Conservation (phyloP, 2,329 filamentous ascomycete genomes). For the Orbilia brochopaga region DNA sequence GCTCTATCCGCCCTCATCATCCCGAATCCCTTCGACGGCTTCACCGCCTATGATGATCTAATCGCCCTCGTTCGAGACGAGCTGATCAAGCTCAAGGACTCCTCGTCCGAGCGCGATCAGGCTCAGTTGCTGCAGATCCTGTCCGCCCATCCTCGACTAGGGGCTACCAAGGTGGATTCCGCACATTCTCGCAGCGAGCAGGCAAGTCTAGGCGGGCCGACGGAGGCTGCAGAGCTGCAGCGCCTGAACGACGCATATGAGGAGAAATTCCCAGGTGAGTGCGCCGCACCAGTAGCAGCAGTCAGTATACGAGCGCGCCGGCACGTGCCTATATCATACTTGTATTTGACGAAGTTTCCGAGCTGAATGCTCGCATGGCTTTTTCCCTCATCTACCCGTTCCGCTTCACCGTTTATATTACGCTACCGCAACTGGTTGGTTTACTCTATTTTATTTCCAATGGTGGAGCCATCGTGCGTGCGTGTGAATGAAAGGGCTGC, state of each 20-base stretch:
- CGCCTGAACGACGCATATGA: slow-evolving; percentile 55
- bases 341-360: too few relatives aligned
- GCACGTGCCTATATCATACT: too few relatives aligned
- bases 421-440: not conserved
- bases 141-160: slow-evolving; percentile 54
- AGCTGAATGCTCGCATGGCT: too few relatives aligned
- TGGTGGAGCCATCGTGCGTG: not conserved
- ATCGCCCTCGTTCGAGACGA: slow-evolving; percentile 52
- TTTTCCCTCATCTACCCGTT: too few relatives aligned
- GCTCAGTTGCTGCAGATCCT: slow-evolving; percentile 54
- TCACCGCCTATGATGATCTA: slow-evolving; percentile 52
- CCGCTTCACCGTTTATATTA: not conserved
- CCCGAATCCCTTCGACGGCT: slow-evolving; percentile 51
- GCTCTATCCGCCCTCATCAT: slow-evolving; percentile 53
- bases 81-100: slow-evolving; percentile 52
- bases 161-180: slow-evolving; percentile 54
- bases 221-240: slow-evolving; percentile 53
- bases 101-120: slow-evolving; percentile 51
- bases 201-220: slow-evolving; percentile 51
- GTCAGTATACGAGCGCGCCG: not conserved
- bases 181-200: slow-evolving; percentile 54
- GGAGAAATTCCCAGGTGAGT: slow-evolving; percentile 54
- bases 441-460: not conserved
- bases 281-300: not conserved
- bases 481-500: not conserved